Evolutionary conservation across 371 early-diverging fungal species (phyloP).

Genomic region (Gilbertella persicaria): DNA sequence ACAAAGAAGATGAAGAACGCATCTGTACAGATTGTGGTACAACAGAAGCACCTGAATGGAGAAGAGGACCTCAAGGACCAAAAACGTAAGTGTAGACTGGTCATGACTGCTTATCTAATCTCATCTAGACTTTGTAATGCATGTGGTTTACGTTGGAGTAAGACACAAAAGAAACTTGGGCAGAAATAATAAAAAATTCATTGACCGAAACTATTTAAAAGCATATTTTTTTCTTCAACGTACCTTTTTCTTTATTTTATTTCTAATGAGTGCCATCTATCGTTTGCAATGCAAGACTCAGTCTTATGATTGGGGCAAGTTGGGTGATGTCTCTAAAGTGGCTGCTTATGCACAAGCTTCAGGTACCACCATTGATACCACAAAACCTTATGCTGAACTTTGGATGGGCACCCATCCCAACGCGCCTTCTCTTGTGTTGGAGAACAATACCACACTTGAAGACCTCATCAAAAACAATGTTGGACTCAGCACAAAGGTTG

Average conservation of each 20-base stretch:
- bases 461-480: slow-evolving; percentile 50
- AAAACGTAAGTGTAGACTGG: slow-evolving; percentile 54
- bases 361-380: slow-evolving; percentile 55
- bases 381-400: slow-evolving; percentile 92
- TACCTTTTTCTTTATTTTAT: background rate
- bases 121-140: slow-evolving; percentile 54
- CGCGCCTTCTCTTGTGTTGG: slow-evolving; percentile 72
- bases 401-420: slow-evolving; percentile 99
- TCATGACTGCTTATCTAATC: background rate
- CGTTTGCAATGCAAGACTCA: slow-evolving; percentile 66
- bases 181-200: background rate
- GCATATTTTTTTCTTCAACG: background rate
- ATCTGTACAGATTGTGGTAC: slow-evolving; percentile 66
- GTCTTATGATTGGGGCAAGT: slow-evolving; percentile 96
- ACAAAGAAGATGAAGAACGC: slow-evolving; percentile 10
- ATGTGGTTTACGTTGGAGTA: slow-evolving; percentile 54
- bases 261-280: slow-evolving; percentile 40
- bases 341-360: slow-evolving; percentile 75
- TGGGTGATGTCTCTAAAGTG: slow-evolving; percentile 82
- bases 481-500: slow-evolving; percentile 49
- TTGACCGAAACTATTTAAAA: background rate
- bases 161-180: slow-evolving; percentile 23
- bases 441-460: slow-evolving; percentile 55
- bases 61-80: slow-evolving; percentile 79
- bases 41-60: slow-evolving; percentile 83